Percentiles rank a stretch among this genome's conserved stretches.
Evolutionary conservation across 805 yeast species (phyloP).

Genomic region (Kazachstania africana): DNA sequence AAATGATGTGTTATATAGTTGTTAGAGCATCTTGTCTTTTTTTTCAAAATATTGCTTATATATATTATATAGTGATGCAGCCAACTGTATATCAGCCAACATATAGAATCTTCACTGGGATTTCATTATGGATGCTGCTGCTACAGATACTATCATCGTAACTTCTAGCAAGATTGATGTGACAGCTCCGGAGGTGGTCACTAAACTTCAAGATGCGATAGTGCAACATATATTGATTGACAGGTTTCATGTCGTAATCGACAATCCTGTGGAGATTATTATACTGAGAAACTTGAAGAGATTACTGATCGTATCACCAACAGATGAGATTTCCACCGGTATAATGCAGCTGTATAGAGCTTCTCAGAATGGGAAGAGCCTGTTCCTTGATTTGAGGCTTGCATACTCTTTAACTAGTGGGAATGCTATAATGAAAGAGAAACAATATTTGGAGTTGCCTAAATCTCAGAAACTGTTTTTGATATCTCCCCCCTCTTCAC

Average conservation of each 20-base stretch:
- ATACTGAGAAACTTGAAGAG: conserved; percentile 14
- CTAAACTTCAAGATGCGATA: conserved; percentile 12
- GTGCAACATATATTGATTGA: no score
- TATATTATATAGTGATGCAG: no score
- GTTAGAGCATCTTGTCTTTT: no score
- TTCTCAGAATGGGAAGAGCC: no score
- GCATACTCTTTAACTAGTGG: no score
- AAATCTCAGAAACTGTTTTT: conserved; percentile 25
- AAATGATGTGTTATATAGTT: no score
- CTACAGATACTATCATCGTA: conserved; percentile 18
- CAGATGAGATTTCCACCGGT: conserved; percentile 6
- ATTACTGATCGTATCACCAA: conserved; percentile 14
- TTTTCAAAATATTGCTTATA: no score
- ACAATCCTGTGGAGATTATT: conserved; percentile 17
- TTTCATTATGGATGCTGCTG: no score
- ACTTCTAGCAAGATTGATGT: conserved; percentile 8
- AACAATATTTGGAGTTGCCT: conserved; percentile 25
- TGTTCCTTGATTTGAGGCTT: no score
- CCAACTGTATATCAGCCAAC: no score
- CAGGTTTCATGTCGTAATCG: conserved; percentile 6
- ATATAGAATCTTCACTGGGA: no score
- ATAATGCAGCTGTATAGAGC: no score
- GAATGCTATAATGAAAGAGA: neutral
- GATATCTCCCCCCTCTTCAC: conserved; percentile 33
- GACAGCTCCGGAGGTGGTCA: conserved; percentile 4